Conservation (phyloP, 2,329 filamentous ascomycete genomes). For the Penicillium sumatraense region DNA sequence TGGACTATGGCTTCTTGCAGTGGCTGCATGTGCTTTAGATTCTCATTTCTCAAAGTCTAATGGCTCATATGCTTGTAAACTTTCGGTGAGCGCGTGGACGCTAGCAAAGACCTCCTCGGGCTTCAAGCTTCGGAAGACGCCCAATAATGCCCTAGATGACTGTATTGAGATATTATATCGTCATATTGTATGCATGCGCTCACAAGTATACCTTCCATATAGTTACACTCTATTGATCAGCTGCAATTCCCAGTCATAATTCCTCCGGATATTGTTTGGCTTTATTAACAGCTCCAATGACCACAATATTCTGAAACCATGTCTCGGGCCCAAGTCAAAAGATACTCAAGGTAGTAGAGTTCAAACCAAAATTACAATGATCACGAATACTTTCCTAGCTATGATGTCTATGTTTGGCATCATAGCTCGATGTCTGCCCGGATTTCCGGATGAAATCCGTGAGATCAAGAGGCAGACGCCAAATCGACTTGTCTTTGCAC, state of each 20-base stretch:
- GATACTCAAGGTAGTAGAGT: neutral
- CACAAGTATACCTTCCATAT: neutral
- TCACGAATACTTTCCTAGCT: neutral
- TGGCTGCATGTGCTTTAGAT: neutral
- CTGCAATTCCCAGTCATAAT: constrained; percentile 7
- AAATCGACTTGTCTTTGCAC: constrained; percentile 45
- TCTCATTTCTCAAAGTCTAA: neutral
- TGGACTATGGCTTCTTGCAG: neutral
- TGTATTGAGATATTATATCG: neutral
- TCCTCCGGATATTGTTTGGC: neutral
- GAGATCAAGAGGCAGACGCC: constrained; percentile 1
- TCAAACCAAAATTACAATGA: neutral
- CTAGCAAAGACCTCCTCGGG: neutral
- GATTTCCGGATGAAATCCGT: neutral
- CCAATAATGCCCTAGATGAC: neutral
- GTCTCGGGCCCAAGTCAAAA: neutral
- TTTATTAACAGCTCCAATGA: constrained; percentile 1
- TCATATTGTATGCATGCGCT: neutral
- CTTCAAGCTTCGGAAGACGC: neutral
- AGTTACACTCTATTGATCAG: constrained; percentile 19
- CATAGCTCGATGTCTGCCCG: constrained; percentile 6
- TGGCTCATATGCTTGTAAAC: neutral
- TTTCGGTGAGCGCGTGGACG: neutral
- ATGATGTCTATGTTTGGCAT: neutral
- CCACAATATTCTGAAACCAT: neutral